Base-by-base conservation (phyloP, 2,329 filamentous ascomycete genomes). In the Pseudogymnoascus verrucosus region DNA sequence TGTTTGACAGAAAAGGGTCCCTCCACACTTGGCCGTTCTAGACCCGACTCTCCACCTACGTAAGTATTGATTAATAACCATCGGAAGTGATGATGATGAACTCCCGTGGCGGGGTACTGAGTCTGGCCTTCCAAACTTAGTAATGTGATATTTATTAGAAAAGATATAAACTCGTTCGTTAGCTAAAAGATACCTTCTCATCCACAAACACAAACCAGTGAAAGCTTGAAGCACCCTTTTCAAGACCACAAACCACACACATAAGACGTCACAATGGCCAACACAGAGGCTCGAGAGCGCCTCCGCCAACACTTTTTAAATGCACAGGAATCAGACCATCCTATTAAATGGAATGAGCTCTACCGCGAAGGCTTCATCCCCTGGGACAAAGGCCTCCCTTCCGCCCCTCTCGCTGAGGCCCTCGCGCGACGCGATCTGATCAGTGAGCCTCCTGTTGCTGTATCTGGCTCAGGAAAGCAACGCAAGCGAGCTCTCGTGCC, bases 401-500 rank as follows among this genome's bases (percentile, higher is more conserved):
- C 78, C 44, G 72, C 79, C 63, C 82, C 83, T 59, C 78, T 86
- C n/a, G 71, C 77, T 51, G 83, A 86, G 69, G 68, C 84, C 12
- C 75, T 86, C 31, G 75, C 80, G 65, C 76, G 78, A 1, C 69
- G 74, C 11, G 78, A 81, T 64, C 75, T 83, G 61, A 75, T 83
- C 31, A 74, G 76, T 1, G 69, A 63, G 10, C 63, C 65, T 44
- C 68, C 54, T 16, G 21, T n/a, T 6, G 16, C 44, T 51, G 44
- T 28, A 14, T 51, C 44, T 28, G 23, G 44, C 44, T 11, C 40
- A 40, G 57, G 61, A 51, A 14, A 65, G 63, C 74, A 28, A 69
- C 77, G 74, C 63, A 68, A 76, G 63, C 83, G 82, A 69, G 91
- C 88, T 1, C 78, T 96, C 7, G 88, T 96, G 0, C 89, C 91